Conservation (phyloP, 371 early-diverging fungal species). For the Mucor indicus region DNA sequence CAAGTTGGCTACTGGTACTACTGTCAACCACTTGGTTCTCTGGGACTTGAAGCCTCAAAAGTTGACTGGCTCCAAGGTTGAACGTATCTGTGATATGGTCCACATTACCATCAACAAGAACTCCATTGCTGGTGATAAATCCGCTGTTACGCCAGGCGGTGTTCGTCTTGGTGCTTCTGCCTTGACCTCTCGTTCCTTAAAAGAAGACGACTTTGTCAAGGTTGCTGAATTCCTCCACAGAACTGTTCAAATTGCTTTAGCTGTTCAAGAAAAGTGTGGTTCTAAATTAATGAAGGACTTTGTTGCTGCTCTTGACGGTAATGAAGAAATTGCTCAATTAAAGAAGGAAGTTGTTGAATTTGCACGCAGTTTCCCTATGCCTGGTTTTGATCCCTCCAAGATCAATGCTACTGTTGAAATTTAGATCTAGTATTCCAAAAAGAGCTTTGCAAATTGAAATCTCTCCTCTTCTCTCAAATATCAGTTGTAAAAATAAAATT, state of each 20-base stretch:
- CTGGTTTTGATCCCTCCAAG: slow-evolving; percentile 61
- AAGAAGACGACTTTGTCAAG: slow-evolving; percentile 81
- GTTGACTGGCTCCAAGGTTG: slow-evolving; percentile 85
- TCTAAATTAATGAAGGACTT: slow-evolving; percentile 97
- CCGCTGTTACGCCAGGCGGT: slow-evolving; percentile 90
- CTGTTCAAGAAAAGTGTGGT: slow-evolving; percentile 71
- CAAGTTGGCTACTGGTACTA: slow-evolving; percentile 89
- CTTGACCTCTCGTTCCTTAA: slow-evolving; percentile 88
- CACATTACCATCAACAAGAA: slow-evolving; percentile 94
- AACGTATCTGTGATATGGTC: slow-evolving; percentile 96
- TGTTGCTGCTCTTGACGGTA: slow-evolving; percentile 60
- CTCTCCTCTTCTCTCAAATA: no score
- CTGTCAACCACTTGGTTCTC: slow-evolving; percentile 94
- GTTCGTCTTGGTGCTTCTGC: slow-evolving; percentile 89
- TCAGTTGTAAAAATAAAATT: no score
- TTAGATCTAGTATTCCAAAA: no score
- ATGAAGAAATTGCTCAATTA: slow-evolving; percentile 72
- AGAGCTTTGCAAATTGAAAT: no score
- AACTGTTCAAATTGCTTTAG: slow-evolving; percentile 88
- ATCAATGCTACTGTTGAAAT: slow-evolving; percentile 46
- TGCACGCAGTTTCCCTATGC: slow-evolving; percentile 90
- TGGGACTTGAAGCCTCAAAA: slow-evolving; percentile 87
- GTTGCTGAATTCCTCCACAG: slow-evolving; percentile 86
- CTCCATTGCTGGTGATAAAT: slow-evolving; percentile 88
- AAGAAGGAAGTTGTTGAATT: slow-evolving; percentile 88